These are phyloP conservation scores for Gnomoniopsis smithogilvyi DNA, from an alignment of 2,329 filamentous ascomycete species.

Conservation along the genomic window DNA sequence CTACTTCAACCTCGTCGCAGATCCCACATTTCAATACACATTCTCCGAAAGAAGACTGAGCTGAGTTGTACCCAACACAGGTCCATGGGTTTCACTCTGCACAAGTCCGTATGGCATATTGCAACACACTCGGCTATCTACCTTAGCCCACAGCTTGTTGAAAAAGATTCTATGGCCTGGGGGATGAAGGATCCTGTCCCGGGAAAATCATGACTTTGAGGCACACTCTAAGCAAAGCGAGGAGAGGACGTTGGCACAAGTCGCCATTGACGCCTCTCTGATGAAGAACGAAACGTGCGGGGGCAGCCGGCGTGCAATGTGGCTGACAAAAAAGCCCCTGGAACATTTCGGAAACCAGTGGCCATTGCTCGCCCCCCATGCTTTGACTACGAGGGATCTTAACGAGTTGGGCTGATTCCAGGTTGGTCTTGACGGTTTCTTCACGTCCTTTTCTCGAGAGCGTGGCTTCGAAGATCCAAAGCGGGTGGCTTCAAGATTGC, in stretches of 20 bases:
- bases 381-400: slow-evolving; percentile 29
- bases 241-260: slow-evolving; percentile 26
- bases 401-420: slow-evolving; percentile 11
- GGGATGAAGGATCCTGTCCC: slow-evolving; percentile 17
- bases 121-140: slow-evolving; percentile 39
- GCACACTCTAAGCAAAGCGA: slow-evolving; percentile 29
- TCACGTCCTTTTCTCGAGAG: not conserved
- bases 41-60: no score
- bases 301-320: slow-evolving; percentile 30
- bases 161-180: slow-evolving; percentile 27
- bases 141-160: slow-evolving; percentile 34
- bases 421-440: not conserved
- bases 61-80: no score
- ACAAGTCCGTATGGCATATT: slow-evolving; percentile 15
- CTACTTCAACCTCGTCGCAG: no score
- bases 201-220: not conserved
- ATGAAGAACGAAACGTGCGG: slow-evolving; percentile 26
- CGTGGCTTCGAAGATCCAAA: not conserved
- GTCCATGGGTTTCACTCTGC: no score
- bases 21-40: no score
- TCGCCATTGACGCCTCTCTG: slow-evolving; percentile 28
- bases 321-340: slow-evolving; percentile 26
- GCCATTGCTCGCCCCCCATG: slow-evolving; percentile 27
- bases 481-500: no score
- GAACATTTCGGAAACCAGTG: slow-evolving; percentile 28